Evolutionary conservation across 83 land plant species (phyloP), one percentile per base, ranked within the genome.

Genomic region (Larix sibirica): DNA sequence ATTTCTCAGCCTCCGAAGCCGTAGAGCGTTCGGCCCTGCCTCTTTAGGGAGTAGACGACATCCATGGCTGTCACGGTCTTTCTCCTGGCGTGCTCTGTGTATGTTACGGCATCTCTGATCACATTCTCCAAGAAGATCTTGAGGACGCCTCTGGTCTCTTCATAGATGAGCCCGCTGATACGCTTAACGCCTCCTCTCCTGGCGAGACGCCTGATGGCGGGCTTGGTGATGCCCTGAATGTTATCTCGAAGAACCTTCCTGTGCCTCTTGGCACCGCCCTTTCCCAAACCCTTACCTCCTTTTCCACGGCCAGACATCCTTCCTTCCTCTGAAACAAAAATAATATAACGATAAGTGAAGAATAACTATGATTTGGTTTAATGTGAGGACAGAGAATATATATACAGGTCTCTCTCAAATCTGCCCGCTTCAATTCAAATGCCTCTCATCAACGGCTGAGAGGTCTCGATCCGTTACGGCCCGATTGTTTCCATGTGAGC

Each of bases 231-330:
- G 64, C 89, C 70, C 70, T 67, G 89, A 58, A 87, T 87, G 83
- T 87, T 87, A 81, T 87, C 89, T 14, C 89, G 69, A 64, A 87
- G 87, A 20, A 87, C 89, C 81, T 87, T 87, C 17, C 89, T 67
- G 82, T 87, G 89, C 9, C 89, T 83, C 86, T 87, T 87, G 21
- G 89, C 89, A 1, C 89, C 89, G 1, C 89, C 89, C 86, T 87
- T 87, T 40, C 89, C 89, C 80, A 87, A 58, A 16, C 89, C 89
- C 89, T 87, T 87, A 5, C 89, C 89, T 21, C 89, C 89, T 86
- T 87, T 87, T 23, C 89, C 89, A 6, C 89, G 83, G 20, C 89
- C 89, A 1, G 89, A 87, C 89, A 87, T 87, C 44, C 59, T 44
- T 70, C 24, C 24, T 33, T 33, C 3, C 36, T 33, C 36, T 33